A percentile compares a stretch with the other conserved stretches of the same genome.
These are phyloP conservation scores for Penicillium freii DNA, from an alignment of 2,329 filamentous ascomycete genomes.

Conservation along the genomic window DNA sequence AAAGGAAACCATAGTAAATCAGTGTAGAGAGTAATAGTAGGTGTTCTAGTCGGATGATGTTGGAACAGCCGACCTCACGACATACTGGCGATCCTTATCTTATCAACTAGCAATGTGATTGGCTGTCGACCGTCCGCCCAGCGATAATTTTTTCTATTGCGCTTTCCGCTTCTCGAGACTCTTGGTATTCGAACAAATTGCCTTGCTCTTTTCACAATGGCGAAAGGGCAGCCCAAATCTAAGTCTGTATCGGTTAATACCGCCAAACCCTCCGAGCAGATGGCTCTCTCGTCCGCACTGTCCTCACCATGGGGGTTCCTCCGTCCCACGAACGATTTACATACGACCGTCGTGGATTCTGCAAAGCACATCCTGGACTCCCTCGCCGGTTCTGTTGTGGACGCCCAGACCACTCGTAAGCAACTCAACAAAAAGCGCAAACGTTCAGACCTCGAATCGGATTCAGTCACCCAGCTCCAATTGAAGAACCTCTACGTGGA, in stretches of 20 bases:
- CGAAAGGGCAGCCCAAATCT: conserved; percentile 13
- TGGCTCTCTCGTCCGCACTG: conserved; percentile 43
- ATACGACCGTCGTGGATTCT: conserved; percentile 67
- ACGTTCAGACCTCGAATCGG: conserved; percentile 54
- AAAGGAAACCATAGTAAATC: not conserved
- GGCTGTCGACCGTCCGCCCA: conserved; percentile 6
- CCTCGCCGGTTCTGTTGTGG: conserved; percentile 70
- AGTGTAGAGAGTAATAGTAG: not conserved
- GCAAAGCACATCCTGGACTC: conserved; percentile 79
- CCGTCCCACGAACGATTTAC: conserved; percentile 66
- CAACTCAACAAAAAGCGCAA: conserved; percentile 75
- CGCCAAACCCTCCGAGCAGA: not conserved
- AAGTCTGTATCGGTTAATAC: not conserved
- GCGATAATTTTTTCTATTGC: conserved; percentile 26
- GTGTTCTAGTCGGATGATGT: not conserved
- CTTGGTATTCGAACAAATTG: not conserved
- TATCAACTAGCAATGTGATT: conserved; percentile 3
- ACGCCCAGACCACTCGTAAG: conserved; percentile 67
- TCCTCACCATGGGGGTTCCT: conserved; percentile 70
- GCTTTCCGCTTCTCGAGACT: not conserved
- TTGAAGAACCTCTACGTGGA: conserved; percentile 80
- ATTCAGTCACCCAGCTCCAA: conserved; percentile 60
- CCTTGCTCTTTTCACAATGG: conserved; percentile 14
- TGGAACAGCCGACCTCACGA: not conserved
- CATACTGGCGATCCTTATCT: conserved; percentile 3